phyloP scores from a whole-genome alignment of 129 eudicot genomes.

The Lactuca saligna region DNA sequence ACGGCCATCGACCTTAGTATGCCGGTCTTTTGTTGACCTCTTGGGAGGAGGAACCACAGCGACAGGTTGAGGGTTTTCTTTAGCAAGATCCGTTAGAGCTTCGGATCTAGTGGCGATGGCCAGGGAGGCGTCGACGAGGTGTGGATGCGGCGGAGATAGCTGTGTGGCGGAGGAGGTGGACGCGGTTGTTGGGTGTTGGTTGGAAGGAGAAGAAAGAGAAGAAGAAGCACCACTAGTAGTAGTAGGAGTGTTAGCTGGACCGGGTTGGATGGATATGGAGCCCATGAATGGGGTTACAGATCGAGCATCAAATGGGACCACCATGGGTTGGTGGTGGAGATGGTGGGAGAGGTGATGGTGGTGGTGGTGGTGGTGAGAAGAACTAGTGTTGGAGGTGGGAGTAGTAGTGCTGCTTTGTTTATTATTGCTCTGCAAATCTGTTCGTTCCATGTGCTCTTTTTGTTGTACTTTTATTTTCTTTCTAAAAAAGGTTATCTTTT shows the following conservation, averaged over 20 bases:
- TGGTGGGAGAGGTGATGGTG: conserved; percentile 39
- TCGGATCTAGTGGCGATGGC: conserved; percentile 76
- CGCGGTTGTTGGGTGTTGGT: conserved; percentile 25
- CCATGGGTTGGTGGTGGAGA: conserved; percentile 32
- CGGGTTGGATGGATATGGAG: conserved; percentile 47
- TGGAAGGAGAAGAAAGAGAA: conserved; percentile 28
- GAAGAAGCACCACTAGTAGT: conserved; percentile 17
- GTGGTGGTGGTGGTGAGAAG: conserved; percentile 33
- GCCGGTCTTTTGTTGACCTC: conserved; percentile 72
- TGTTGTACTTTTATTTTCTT: conserved; percentile 28
- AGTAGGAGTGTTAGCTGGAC: conserved; percentile 7
- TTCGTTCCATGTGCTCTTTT: conserved; percentile 54
- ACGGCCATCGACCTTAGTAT: conserved; percentile 82
- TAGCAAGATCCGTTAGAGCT: conserved; percentile 28
- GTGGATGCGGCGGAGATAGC: conserved; percentile 34
- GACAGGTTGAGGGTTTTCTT: conserved; percentile 31
- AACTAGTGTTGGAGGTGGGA: conserved; percentile 24
- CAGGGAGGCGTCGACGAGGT: conserved; percentile 60
- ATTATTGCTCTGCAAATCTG: conserved; percentile 53
- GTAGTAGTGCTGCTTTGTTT: conserved; percentile 31
- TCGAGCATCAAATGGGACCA: conserved; percentile 49
- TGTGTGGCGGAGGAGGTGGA: conserved; percentile 28
- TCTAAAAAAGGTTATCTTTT: conserved; percentile 29
- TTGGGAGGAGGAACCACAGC: conserved; percentile 42
- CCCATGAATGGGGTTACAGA: conserved; percentile 49